Evolutionary conservation across 345 rosid species (phyloP).

Genomic region (Eucalyptus regnans): DNA sequence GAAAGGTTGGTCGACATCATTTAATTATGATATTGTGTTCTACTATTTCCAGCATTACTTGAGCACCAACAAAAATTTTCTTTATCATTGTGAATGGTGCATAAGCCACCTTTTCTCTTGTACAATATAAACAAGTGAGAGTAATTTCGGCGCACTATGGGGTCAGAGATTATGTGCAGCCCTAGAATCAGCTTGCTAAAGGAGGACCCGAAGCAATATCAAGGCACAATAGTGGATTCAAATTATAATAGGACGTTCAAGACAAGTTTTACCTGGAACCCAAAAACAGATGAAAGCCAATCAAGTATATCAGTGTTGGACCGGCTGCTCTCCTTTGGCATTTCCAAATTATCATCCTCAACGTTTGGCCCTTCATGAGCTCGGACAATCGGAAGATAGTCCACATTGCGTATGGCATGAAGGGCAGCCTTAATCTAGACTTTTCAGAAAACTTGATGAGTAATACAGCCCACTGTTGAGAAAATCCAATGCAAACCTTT

Average conservation of each 20-base stretch:
- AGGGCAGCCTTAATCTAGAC: constrained; percentile 78
- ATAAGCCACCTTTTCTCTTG: not conserved
- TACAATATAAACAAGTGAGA: not conserved
- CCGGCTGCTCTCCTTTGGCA: constrained; percentile 25
- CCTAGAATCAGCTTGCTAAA: not conserved
- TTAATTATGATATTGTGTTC: not conserved
- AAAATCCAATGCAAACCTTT: not conserved
- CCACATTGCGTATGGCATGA: constrained; percentile 34
- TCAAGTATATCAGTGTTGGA: constrained; percentile 59
- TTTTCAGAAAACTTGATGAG: not conserved
- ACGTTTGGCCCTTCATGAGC: not conserved
- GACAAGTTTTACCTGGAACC: constrained; percentile 71
- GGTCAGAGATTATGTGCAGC: not conserved
- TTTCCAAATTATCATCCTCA: not conserved
- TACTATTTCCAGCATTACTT: not conserved
- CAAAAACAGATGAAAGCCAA: constrained; percentile 88
- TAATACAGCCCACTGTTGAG: not conserved
- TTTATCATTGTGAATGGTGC: not conserved
- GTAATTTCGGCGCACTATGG: not conserved
- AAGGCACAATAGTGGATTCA: not conserved
- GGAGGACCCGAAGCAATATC: not conserved
- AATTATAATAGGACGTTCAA: not conserved
- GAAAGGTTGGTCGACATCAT: not conserved
- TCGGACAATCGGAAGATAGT: constrained; percentile 50
- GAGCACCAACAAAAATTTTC: not conserved